Conservation (phyloP, 2,329 filamentous ascomycete genomes). For the Penicillium sp. region DNA sequence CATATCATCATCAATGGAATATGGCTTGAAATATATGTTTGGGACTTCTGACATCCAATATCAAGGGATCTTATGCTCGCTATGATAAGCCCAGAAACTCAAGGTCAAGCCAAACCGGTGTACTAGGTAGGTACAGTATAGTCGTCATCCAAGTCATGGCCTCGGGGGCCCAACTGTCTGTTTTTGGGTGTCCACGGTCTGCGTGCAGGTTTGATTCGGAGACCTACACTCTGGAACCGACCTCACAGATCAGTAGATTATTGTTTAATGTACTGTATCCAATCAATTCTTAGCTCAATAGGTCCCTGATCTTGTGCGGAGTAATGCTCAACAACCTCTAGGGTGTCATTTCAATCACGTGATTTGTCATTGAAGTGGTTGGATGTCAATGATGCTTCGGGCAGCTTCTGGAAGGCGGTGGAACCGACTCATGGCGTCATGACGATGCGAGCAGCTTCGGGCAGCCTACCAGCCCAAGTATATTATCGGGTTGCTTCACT, state of each 20-base stretch:
- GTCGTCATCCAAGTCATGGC: too few relatives aligned
- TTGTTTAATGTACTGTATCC: neutral
- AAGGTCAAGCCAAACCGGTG: too few relatives aligned
- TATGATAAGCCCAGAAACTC: too few relatives aligned
- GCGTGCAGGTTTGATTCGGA: neutral
- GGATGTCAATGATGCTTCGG: conserved; percentile 6
- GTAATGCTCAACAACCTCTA: neutral
- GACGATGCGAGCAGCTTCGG: conserved; percentile 18
- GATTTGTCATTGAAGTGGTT: neutral
- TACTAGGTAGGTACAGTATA: too few relatives aligned
- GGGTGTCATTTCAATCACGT: neutral
- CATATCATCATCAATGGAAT: too few relatives aligned
- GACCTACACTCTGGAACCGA: neutral
- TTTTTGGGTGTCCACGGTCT: neutral
- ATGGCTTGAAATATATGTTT: too few relatives aligned
- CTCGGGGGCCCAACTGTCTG: too few relatives aligned
- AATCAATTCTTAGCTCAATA: neutral
- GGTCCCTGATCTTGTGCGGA: neutral
- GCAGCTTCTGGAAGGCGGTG: conserved; percentile 42
- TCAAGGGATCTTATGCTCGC: too few relatives aligned
- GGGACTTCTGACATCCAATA: too few relatives aligned
- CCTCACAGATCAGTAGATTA: neutral
- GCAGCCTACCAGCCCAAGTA: conserved; percentile 20
- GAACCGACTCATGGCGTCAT: conserved; percentile 37
- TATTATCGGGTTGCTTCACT: conserved; percentile 27